Evolutionary conservation across 306 rosid genomes (phyloP), one percentile per base, ranked within the genome.

Genomic region (Cicer bijugum): DNA sequence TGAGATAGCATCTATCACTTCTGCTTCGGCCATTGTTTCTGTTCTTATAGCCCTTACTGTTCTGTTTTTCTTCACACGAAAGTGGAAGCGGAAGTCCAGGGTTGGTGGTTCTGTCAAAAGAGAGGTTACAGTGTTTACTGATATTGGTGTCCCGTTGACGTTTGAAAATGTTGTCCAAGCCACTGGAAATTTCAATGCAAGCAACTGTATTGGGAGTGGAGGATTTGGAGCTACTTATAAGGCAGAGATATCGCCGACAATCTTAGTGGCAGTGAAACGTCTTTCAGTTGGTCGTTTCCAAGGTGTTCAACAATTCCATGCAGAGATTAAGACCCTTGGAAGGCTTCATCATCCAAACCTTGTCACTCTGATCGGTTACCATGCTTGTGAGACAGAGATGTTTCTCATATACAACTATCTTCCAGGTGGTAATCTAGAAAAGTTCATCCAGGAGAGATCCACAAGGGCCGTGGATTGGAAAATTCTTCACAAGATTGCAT

Each of bases 201-300:
- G 93, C 80, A 92, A 92, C 85, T 92, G 96, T 53, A 92, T 92
- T 20, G 98, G 98, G 46, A 92, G 69, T 87, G 98, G 98, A 68
- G 98, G 98, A 39, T 92, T 92, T 78, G 98, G 98, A 10, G 89
- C 97, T 52, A 92, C 97, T 15, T 92, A 92, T 39, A 92, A 89
- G 78, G 98, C 98, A 56, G 98, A 92, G 88, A 78, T 92, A 65
- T 37, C 93, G 0, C 82, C 90, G 23, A 89, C 89, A 51, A 62
- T 67, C 37, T 48, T 89, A 11, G 91, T 92, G 62, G 98, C 98
- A 1, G 83, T 92, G 43, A 92, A 92, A 80, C 92, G 98, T 53
- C 90, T 92, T 7, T 82, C 98, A 1, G 95, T 92, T 37, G 98
- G 98, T 47, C 86, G 98, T 12, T 92, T 90, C 83, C 98, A 90